A percentile compares a stretch with the other conserved stretches of the same genome.
Conservation (phyloP, 371 early-diverging fungal species). For the Apophysomyces variabilis region DNA sequence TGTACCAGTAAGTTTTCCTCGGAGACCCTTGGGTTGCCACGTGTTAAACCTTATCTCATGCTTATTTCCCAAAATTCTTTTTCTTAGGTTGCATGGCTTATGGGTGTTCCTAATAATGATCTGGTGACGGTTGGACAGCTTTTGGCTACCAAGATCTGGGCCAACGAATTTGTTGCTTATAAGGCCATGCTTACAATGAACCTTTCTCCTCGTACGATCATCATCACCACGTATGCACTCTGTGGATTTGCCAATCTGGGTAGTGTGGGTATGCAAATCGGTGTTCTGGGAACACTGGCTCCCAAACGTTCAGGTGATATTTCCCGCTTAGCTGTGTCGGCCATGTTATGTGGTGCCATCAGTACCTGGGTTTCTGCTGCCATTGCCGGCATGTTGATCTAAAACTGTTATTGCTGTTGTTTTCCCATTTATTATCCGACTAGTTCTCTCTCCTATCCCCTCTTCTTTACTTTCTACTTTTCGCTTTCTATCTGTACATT, state of each 20-base stretch:
- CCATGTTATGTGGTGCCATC: constrained; percentile 78
- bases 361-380: constrained; percentile 80
- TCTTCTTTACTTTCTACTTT: too few relatives aligned
- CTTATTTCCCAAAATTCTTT: background rate
- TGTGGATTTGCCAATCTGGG: constrained; percentile 89
- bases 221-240: constrained; percentile 72
- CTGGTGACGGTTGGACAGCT: constrained; percentile 66
- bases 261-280: constrained; percentile 83
- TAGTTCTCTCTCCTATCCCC: too few relatives aligned
- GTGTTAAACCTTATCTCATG: background rate
- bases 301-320: constrained; percentile 73
- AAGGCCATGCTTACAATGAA: constrained; percentile 32
- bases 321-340: constrained; percentile 72
- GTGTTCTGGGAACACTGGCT: constrained; percentile 74
- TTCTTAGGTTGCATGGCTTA: constrained; percentile 68
- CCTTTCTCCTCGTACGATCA: constrained; percentile 43
- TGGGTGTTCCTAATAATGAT: constrained; percentile 70
- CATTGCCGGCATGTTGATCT: constrained; percentile 76
- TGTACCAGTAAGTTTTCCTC: constrained; percentile 54
- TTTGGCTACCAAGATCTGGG: constrained; percentile 81
- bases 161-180: constrained; percentile 89
- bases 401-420: constrained; percentile 16
- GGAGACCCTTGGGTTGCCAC: too few relatives aligned
- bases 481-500: too few relatives aligned
- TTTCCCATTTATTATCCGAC: background rate